Evolutionary conservation across 345 rosid species (phyloP).

Genomic region (Hibiscus trionum): DNA sequence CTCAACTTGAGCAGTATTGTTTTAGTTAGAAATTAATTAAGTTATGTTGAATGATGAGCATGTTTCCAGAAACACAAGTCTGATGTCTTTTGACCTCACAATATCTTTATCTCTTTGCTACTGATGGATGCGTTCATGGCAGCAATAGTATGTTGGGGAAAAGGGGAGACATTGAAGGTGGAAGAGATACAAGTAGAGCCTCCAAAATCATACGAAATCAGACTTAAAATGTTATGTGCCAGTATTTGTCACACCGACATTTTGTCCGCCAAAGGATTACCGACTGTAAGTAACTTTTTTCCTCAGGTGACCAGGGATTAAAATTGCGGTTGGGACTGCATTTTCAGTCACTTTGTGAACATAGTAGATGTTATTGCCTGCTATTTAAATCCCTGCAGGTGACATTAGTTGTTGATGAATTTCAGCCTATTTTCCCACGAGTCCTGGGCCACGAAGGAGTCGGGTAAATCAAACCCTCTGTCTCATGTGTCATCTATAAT

Average conservation of each 20-base stretch:
- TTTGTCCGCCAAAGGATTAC: not conserved
- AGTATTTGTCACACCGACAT: not conserved
- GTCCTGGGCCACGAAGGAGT: not conserved
- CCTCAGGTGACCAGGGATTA: too few relatives aligned
- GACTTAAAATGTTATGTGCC: not conserved
- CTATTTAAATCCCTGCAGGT: not conserved
- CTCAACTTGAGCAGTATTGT: not conserved
- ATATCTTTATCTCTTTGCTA: not conserved
- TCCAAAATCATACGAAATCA: not conserved
- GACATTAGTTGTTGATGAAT: not conserved
- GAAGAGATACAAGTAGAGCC: conserved; percentile 1
- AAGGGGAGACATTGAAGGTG: not conserved
- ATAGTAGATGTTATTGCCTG: too few relatives aligned
- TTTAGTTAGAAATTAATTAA: not conserved
- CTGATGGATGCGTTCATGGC: not conserved
- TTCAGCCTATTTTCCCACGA: not conserved
- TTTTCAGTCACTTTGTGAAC: not conserved
- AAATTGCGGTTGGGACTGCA: too few relatives aligned
- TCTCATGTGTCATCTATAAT: not conserved
- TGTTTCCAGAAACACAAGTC: too few relatives aligned
- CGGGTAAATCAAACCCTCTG: not conserved
- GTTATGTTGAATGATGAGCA: not conserved
- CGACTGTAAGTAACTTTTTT: not conserved
- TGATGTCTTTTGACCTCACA: too few relatives aligned
- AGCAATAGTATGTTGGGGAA: not conserved